Conservation (phyloP, 805 yeast genomes). For the Candida ficus region DNA sequence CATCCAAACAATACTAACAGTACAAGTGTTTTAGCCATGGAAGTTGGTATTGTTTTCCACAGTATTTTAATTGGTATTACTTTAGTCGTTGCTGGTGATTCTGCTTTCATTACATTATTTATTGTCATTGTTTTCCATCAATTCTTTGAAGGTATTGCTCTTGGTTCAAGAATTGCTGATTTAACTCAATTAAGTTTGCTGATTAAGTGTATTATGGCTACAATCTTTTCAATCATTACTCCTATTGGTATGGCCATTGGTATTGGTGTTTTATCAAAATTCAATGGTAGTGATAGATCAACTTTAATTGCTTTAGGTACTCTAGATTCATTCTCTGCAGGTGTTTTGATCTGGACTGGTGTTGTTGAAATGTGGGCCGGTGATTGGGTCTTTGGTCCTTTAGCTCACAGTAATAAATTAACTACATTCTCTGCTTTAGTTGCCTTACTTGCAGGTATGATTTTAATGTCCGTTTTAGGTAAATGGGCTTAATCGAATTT, state of each 20-base stretch:
- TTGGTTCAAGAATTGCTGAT: constrained; percentile 69
- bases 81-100: constrained; percentile 65
- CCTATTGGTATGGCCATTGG: constrained; percentile 78
- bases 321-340: constrained; percentile 69
- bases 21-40: constrained; percentile 46
- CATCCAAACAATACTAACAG: constrained; percentile 1
- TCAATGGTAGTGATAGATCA: constrained; percentile 49
- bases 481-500: constrained; percentile 56
- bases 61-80: constrained; percentile 76
- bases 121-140: constrained; percentile 67
- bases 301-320: constrained; percentile 63
- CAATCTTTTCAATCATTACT: constrained; percentile 49
- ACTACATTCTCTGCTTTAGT: constrained; percentile 42
- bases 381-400: constrained; percentile 53
- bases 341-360: constrained; percentile 70
- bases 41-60: constrained; percentile 75
- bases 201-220: constrained; percentile 50
- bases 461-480: constrained; percentile 68
- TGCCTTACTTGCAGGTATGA: constrained; percentile 53
- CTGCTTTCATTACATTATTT: constrained; percentile 60
- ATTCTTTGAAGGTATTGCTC: constrained; percentile 76
- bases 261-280: constrained; percentile 57
- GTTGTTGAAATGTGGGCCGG: constrained; percentile 72
- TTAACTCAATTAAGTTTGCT: constrained; percentile 29
- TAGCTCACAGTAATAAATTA: constrained; percentile 46